Conservation (phyloP, 208 protist genomes). For the Naegleria gruberi region DNA sequence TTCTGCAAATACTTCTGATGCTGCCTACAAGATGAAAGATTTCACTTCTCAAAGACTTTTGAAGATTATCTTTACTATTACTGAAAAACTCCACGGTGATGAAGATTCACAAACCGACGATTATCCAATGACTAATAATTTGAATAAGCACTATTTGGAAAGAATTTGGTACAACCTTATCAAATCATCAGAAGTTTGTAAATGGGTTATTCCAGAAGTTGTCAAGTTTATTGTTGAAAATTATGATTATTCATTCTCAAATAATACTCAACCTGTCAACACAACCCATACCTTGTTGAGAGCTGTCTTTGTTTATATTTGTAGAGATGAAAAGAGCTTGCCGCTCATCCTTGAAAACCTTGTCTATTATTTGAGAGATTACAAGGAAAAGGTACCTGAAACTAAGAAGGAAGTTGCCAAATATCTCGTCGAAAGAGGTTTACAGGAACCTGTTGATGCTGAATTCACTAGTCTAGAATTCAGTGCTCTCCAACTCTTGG, state of each 20-base stretch:
- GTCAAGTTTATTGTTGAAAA: slow-evolving; percentile 5
- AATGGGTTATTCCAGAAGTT: not conserved
- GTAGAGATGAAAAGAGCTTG: not conserved
- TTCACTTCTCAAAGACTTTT: not conserved
- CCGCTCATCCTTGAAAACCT: not conserved
- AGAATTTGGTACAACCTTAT: not conserved
- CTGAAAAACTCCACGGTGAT: not conserved
- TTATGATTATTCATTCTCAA: not conserved
- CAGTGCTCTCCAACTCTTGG: not conserved
- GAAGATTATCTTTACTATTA: not conserved
- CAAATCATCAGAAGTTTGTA: not conserved
- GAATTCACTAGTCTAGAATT: not conserved
- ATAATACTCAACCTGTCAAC: not conserved
- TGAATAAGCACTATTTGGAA: not conserved
- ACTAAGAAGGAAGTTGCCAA: not conserved
- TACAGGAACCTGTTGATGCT: not conserved
- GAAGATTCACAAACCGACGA: not conserved
- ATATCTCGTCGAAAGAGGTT: not conserved
- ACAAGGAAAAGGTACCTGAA: not conserved
- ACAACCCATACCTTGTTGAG: not conserved
- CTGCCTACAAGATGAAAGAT: not conserved
- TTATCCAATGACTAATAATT: not conserved
- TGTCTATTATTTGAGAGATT: not conserved
- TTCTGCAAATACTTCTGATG: not conserved
- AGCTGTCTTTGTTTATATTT: not conserved